These are phyloP conservation scores for Phytophthora hibernalis DNA, from an alignment of 352 stramenopile genomes.

Conservation along the genomic window DNA sequence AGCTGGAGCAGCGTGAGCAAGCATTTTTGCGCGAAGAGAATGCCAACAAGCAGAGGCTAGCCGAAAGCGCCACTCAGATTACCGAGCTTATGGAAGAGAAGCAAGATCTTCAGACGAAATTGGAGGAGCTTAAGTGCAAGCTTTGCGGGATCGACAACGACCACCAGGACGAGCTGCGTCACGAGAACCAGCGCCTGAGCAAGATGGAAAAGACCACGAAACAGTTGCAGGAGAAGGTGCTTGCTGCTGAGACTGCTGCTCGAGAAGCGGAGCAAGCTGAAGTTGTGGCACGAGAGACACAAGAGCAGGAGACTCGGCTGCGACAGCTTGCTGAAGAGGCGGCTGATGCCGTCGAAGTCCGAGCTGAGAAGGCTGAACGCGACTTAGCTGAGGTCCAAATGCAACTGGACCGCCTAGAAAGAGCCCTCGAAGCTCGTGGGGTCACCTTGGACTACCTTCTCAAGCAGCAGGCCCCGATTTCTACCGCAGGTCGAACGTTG, in stretches of 20 bases:
- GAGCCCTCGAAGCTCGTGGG: conserved; percentile 60
- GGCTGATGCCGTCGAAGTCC: conserved; percentile 50
- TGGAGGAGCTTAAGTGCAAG: conserved; percentile 37
- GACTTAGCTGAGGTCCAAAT: conserved; percentile 37
- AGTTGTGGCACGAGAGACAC: conserved; percentile 43
- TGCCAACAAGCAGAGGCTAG: conserved; percentile 48
- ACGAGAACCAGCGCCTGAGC: conserved; percentile 32
- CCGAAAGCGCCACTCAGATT: conserved; percentile 36
- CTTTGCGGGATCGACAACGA: conserved; percentile 28
- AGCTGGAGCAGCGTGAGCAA: conserved; percentile 48
- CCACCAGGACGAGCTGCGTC: conserved; percentile 26
- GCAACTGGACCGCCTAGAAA: conserved; percentile 52
- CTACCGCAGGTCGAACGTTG: not conserved
- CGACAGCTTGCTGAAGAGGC: conserved; percentile 57
- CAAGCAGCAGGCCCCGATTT: conserved; percentile 38
- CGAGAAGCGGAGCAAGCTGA: conserved; percentile 39
- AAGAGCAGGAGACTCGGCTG: conserved; percentile 45
- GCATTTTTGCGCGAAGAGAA: conserved; percentile 64
- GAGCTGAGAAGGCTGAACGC: conserved; percentile 43
- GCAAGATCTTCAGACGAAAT: conserved; percentile 30
- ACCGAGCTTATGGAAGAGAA: conserved; percentile 34
- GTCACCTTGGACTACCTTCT: conserved; percentile 76
- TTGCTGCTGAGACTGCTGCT: conserved; percentile 33
- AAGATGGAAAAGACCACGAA: conserved; percentile 39
- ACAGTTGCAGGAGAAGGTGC: conserved; percentile 45